Evolutionary conservation across 2,329 filamentous ascomycete genomes (phyloP).

Genomic region (Phoma sp.): DNA sequence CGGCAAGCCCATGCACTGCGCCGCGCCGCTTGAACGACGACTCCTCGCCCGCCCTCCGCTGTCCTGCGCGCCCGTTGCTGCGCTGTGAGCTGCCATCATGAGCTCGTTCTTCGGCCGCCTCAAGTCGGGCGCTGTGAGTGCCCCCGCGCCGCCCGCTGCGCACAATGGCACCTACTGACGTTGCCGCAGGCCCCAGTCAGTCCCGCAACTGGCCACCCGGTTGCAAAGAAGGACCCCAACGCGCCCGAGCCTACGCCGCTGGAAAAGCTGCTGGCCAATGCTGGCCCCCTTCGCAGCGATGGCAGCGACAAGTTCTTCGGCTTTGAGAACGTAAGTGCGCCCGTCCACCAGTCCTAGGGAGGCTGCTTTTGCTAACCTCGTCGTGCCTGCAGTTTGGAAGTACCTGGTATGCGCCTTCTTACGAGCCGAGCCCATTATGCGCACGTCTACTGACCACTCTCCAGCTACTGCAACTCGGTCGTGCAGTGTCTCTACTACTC

Average conservation of each 20-base stretch:
- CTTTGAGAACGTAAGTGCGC: conserved; percentile 85
- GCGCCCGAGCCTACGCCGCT: conserved; percentile 63
- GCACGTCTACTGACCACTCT: conserved; percentile 10
- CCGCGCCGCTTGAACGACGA: conserved; percentile 23
- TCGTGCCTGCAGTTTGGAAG: conserved; percentile 78
- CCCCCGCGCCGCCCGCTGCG: conserved; percentile 1
- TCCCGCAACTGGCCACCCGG: conserved; percentile 53
- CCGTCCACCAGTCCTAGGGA: neutral
- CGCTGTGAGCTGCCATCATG: conserved; percentile 46
- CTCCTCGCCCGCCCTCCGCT: conserved; percentile 7
- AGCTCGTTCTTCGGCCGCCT: conserved; percentile 61
- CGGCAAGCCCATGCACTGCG: neutral
- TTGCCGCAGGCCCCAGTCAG: conserved; percentile 53
- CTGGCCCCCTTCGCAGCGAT: conserved; percentile 80
- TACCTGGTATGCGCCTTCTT: conserved; percentile 73
- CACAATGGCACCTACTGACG: conserved; percentile 33
- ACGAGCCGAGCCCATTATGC: conserved; percentile 12
- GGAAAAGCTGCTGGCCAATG: conserved; percentile 81
- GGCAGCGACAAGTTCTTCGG: conserved; percentile 99
- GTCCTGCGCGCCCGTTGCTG: conserved; percentile 21
- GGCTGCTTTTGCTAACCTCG: neutral
- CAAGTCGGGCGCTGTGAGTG: conserved; percentile 56
- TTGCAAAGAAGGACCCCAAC: conserved; percentile 66
- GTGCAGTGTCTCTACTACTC: conserved; percentile 97
- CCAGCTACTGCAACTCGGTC: conserved; percentile 97